phyloP scores from a whole-genome alignment of 495 filamentous ascomycete genomes.

The Aspergillus ellipticus region DNA sequence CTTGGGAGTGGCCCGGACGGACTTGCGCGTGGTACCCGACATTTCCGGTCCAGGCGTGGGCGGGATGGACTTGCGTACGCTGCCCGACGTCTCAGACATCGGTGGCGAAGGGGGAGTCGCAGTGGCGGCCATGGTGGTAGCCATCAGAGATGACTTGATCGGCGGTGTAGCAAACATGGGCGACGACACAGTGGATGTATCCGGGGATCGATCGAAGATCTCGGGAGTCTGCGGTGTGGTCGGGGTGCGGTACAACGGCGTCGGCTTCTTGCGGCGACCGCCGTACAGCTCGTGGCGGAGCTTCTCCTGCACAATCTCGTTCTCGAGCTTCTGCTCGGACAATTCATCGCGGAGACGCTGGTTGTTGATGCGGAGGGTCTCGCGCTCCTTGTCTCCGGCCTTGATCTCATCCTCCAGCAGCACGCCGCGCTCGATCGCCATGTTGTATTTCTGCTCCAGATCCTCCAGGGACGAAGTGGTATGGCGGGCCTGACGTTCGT shows the following conservation, averaged over 20 bases:
- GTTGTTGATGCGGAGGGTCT: constrained; percentile 78
- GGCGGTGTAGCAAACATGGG: constrained; percentile 71
- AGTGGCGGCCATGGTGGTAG: constrained; percentile 61
- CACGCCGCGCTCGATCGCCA: constrained; percentile 84
- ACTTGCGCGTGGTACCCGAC: constrained; percentile 41
- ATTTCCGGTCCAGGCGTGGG: constrained; percentile 51
- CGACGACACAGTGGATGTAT: constrained; percentile 61
- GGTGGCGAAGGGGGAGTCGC: constrained; percentile 62
- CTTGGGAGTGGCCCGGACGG: constrained; percentile 42
- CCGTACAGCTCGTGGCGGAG: constrained; percentile 62
- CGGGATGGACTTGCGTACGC: constrained; percentile 38
- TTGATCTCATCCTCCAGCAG: constrained; percentile 94
- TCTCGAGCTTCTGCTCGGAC: constrained; percentile 87
- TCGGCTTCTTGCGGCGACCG: constrained; percentile 50
- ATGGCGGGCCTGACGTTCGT: constrained; percentile 90
- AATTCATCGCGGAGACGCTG: constrained; percentile 87
- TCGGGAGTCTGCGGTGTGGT: constrained; percentile 52
- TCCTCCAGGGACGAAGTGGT: constrained; percentile 94
- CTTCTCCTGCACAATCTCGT: constrained; percentile 91
- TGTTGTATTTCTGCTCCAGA: constrained; percentile 93
- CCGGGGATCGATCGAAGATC: constrained; percentile 53
- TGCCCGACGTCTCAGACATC: constrained; percentile 48
- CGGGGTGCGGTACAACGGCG: constrained; percentile 42
- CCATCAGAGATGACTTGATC: constrained; percentile 62
- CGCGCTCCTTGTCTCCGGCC: constrained; percentile 83